Evolutionary conservation across 1,284 basidiomycete species (phyloP).

Genomic region (Cryptococcus wingfieldii): DNA sequence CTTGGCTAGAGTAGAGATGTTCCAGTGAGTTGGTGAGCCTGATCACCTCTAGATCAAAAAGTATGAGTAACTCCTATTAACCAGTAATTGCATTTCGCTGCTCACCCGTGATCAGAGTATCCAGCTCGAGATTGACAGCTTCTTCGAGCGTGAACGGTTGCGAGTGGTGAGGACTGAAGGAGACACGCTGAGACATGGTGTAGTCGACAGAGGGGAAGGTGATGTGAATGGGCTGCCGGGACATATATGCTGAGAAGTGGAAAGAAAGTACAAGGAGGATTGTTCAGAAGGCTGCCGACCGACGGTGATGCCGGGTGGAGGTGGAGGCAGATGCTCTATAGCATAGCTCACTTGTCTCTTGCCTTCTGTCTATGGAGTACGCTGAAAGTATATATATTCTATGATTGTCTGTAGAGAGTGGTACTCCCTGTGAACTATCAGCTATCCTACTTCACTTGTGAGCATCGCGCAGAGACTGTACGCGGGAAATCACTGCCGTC

Average conservation of each 20-base stretch:
- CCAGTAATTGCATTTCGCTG: background rate
- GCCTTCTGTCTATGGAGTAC: too few species aligned
- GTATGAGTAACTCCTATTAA: background rate
- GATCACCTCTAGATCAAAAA: constrained; percentile 58
- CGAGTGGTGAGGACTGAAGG: constrained; percentile 58
- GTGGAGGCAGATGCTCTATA: background rate
- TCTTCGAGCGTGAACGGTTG: constrained; percentile 72
- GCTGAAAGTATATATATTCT: too few species aligned
- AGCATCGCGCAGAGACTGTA: too few species aligned
- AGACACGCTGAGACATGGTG: constrained; percentile 2
- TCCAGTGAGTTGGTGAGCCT: constrained; percentile 67
- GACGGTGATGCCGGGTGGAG: background rate
- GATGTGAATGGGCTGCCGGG: background rate
- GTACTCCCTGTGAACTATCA: too few species aligned
- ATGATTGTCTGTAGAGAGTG: too few species aligned
- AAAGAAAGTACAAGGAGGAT: background rate
- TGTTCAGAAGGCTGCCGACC: background rate
- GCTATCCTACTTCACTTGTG: too few species aligned
- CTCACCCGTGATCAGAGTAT: constrained; percentile 56
- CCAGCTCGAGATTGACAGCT: constrained; percentile 61
- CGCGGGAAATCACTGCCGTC: too few species aligned
- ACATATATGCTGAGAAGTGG: background rate
- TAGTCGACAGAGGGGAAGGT: background rate
- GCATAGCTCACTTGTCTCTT: too few species aligned
- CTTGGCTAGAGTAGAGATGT: constrained; percentile 63